phyloP scores from a whole-genome alignment of 208 protist species.

The Trypanosoma boissoni region DNA sequence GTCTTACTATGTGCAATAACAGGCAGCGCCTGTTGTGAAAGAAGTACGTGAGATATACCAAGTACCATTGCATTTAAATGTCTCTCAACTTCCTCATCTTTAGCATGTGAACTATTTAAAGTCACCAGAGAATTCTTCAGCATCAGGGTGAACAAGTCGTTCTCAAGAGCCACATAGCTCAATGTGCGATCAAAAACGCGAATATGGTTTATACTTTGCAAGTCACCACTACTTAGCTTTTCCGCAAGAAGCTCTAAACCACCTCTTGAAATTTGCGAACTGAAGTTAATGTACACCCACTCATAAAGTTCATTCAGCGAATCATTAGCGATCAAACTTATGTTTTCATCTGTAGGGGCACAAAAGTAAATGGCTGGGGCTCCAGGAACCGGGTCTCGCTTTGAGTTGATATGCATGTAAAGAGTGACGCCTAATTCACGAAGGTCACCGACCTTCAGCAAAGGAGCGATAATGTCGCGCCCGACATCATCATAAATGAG shows the following conservation, averaged over 20 bases:
- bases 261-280: slow-evolving; percentile 59
- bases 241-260: slow-evolving; percentile 74
- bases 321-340: slow-evolving; percentile 68
- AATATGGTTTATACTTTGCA: slow-evolving; percentile 78
- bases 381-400: slow-evolving; percentile 82
- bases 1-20: slow-evolving; percentile 82
- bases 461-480: slow-evolving; percentile 85
- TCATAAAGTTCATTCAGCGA: slow-evolving; percentile 75
- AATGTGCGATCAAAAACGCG: slow-evolving; percentile 81
- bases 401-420: slow-evolving; percentile 82
- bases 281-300: slow-evolving; percentile 90
- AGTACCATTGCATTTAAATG: slow-evolving; percentile 68
- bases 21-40: slow-evolving; percentile 79
- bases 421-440: slow-evolving; percentile 87
- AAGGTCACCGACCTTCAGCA: slow-evolving; percentile 84
- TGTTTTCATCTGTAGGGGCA: slow-evolving; percentile 84
- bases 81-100: slow-evolving; percentile 67
- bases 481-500: slow-evolving; percentile 89
- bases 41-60: slow-evolving; percentile 78
- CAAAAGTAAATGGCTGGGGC: slow-evolving; percentile 90
- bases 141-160: slow-evolving; percentile 88
- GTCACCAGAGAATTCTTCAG: slow-evolving; percentile 62
- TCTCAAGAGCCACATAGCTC: slow-evolving; percentile 77
- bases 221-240: slow-evolving; percentile 36
- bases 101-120: slow-evolving; percentile 60